phyloP scores from a whole-genome alignment of 805 yeast genomes.

The Candida schatavii region DNA sequence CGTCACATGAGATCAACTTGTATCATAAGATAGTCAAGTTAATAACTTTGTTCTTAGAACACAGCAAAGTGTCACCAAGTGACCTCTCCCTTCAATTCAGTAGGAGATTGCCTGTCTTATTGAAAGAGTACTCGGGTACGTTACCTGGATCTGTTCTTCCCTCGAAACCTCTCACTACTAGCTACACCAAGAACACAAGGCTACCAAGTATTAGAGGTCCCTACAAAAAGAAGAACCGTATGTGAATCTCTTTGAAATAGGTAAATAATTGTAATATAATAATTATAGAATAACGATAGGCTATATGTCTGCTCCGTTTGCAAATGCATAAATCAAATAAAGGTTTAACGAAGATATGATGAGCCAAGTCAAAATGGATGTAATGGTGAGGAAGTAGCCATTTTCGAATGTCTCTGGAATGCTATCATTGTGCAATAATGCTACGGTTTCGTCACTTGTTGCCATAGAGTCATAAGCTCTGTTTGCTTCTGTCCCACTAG shows the following conservation, averaged over 20 bases:
- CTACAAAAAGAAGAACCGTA: conserved; percentile 31
- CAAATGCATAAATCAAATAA: conserved; percentile 39
- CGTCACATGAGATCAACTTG: conserved; percentile 22
- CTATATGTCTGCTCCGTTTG: conserved; percentile 39
- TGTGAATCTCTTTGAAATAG: conserved; percentile 1
- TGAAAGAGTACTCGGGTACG: conserved; percentile 72
- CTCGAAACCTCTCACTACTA: conserved; percentile 14
- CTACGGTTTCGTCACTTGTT: neutral
- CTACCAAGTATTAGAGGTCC: conserved; percentile 40
- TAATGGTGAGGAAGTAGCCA: conserved; percentile 29
- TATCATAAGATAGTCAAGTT: conserved; percentile 31
- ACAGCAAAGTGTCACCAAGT: conserved; percentile 23
- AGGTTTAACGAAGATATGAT: conserved; percentile 38
- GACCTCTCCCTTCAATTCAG: conserved; percentile 29
- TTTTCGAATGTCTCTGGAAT: conserved; percentile 30
- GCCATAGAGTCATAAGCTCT: neutral
- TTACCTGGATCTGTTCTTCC: conserved; percentile 60
- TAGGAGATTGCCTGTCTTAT: conserved; percentile 61
- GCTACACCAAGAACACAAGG: conserved; percentile 22
- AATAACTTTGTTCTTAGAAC: conserved; percentile 29
- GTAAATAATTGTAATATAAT: neutral
- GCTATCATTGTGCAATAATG: conserved; percentile 5
- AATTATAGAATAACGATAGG: neutral
- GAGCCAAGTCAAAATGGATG: conserved; percentile 39
- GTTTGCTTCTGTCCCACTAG: neutral